phyloP scores from a whole-genome alignment of 805 yeast genomes.

The Barnettozyma siamensis region DNA sequence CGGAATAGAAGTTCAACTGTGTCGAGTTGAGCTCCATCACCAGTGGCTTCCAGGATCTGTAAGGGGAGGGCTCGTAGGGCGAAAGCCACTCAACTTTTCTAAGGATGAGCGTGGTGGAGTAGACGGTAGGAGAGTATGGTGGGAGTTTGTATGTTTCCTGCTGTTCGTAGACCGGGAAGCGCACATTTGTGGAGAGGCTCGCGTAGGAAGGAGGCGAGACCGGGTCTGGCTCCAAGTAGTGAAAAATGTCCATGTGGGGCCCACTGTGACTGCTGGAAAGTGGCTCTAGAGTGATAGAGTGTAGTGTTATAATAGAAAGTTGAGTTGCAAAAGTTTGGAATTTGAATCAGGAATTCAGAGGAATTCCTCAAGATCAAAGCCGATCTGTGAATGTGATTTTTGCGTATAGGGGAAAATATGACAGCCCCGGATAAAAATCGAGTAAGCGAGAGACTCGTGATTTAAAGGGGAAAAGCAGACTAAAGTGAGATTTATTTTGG shows the following conservation, averaged over 20 bases:
- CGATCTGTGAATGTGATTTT: no score
- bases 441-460: no score
- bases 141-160: slow-evolving; percentile 42
- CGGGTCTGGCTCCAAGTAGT: slow-evolving; percentile 15
- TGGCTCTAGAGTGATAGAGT: no score
- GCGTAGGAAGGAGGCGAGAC: slow-evolving; percentile 14
- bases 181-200: not conserved
- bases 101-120: slow-evolving; percentile 48
- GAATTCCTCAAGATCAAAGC: no score
- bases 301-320: no score
- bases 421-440: no score
- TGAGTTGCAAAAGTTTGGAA: no score
- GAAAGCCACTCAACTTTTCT: slow-evolving; percentile 72
- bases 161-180: slow-evolving; percentile 33
- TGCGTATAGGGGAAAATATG: no score
- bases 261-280: no score
- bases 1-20: slow-evolving; percentile 64
- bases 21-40: slow-evolving; percentile 81
- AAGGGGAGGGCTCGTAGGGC: slow-evolving; percentile 66
- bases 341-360: no score
- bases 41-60: slow-evolving; percentile 64
- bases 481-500: no score
- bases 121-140: slow-evolving; percentile 56
- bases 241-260: slow-evolving; percentile 13
- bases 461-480: no score